Base-by-base conservation (phyloP, 192 early-diverging fungal genomes). In the Linnemannia elongata region DNA sequence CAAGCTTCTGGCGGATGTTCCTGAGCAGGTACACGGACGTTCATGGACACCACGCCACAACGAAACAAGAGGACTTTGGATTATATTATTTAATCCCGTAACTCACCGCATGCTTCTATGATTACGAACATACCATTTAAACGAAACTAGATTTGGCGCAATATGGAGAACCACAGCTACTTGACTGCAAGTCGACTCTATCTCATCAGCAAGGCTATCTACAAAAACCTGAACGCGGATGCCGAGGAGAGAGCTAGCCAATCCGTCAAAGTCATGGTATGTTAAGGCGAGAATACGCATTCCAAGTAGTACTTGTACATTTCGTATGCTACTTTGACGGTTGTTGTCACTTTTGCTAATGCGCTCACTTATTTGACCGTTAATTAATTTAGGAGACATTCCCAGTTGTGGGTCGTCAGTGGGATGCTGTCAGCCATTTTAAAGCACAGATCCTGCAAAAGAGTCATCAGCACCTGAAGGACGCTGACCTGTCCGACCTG, bases 1-100 rank as follows among this genome's bases (percentile, higher is more conserved):
- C 69, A 97, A 96, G 75, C 85, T 97, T 10, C 75, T 97, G 41
- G 96, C 96, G 9, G 95, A 96, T 86, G 96, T 96, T 24, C 96
- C 96, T 17, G 96, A 97, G 76, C 96, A 97, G 91, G 96, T 96
- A 89, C 39, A 77, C 22, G 18, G 42, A 63, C n/a, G 10, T 54
- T 57, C n/a, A 20, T 4, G 69, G 42, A 49, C 20, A 30, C 33
- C 39, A 71, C 18, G 5, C 17, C 44, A 20, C 20, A 72, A 39
- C 9, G 27, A 20, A 38, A 63, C 22, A 73, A 33, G 18, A 27
- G 30, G 4, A 30, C 24, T 22, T 68, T 35, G n/a, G 27, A 20
- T 24, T 4, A 41, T 6, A 1, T 27, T 2, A 41, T 33, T 42
- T 20, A 6, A 22, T 22, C 1, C 0, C 3, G 12, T 6, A 10